Evolutionary conservation across 176 grass and related monocot genomes (phyloP).

Genomic region (Phyllostachys edulis): DNA sequence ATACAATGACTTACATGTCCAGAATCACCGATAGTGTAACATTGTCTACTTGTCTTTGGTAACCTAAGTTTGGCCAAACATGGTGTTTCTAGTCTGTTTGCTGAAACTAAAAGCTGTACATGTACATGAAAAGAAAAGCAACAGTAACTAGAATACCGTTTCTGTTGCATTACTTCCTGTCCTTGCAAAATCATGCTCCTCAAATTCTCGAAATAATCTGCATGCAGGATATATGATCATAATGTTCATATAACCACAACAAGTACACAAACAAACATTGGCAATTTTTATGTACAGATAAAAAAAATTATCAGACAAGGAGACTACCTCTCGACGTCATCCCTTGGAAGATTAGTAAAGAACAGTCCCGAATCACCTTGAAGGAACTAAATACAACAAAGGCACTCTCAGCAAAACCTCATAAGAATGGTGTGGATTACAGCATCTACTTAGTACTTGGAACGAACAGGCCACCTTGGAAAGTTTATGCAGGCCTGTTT

Average conservation of each 20-base stretch:
- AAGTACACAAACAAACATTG: neutral
- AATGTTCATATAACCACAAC: neutral
- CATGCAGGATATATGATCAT: neutral
- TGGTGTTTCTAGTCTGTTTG: neutral
- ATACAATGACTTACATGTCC: neutral
- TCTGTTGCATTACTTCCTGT: conserved; percentile 66
- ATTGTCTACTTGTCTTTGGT: neutral
- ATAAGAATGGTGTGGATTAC: neutral
- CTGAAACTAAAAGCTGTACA: neutral
- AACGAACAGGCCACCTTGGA: conserved; percentile 54
- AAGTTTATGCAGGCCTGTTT: conserved; percentile 68
- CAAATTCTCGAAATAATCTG: conserved; percentile 74
- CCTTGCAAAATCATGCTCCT: conserved; percentile 84
- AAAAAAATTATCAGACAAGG: neutral
- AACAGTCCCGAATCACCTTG: conserved; percentile 71
- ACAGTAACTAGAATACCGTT: conserved; percentile 46
- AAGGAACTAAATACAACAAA: conserved; percentile 52
- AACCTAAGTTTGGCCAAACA: neutral
- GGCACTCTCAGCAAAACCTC: conserved; percentile 19
- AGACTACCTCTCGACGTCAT: conserved; percentile 76
- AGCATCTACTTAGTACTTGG: neutral
- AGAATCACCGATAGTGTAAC: neutral
- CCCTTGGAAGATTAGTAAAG: conserved; percentile 75
- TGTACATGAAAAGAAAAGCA: conserved; percentile 1
- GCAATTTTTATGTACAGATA: neutral